Percentiles rank a stretch among this genome's conserved stretches.
Conservation (phyloP, 768 basidiomycete species). For the Auriscalpium orientale region DNA sequence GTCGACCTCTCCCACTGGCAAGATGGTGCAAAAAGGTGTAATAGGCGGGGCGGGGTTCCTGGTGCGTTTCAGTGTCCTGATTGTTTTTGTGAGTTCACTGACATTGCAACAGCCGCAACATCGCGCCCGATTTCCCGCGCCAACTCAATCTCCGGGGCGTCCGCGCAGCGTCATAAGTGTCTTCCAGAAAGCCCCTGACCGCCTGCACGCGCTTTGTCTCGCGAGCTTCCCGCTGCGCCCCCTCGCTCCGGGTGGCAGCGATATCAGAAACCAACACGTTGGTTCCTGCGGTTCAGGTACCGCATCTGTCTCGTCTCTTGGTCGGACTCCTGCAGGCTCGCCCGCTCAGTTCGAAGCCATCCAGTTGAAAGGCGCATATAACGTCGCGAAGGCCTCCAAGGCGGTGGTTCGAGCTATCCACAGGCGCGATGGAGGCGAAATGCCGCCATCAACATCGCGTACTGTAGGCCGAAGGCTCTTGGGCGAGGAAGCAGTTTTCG, state of each 20-base stretch:
- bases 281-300: constrained; percentile 38
- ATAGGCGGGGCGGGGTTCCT: constrained; percentile 45
- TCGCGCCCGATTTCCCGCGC: constrained; percentile 39
- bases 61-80: constrained; percentile 30
- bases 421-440: constrained; percentile 72
- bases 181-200: constrained; percentile 52
- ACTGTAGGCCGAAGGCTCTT: constrained; percentile 56
- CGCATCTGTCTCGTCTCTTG: constrained; percentile 55
- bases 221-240: constrained; percentile 21
- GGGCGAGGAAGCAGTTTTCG: constrained; percentile 49
- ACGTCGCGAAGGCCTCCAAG: constrained; percentile 50
- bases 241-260: constrained; percentile 37
- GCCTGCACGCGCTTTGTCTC: constrained; percentile 27
- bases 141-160: constrained; percentile 15
- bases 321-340: constrained; percentile 62
- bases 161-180: constrained; percentile 44
- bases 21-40: constrained; percentile 24
- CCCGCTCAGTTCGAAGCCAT: constrained; percentile 48
- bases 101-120: constrained; percentile 38
- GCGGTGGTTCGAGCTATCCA: constrained; percentile 55
- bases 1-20: too few relatives aligned
- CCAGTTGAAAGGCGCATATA: constrained; percentile 59
- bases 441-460: constrained; percentile 45
- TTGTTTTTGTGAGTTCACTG: neutral
- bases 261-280: constrained; percentile 47